Evolutionary conservation across 2,329 filamentous ascomycete genomes (phyloP), one percentile per base, ranked within the genome.

Genomic region (Fusarium heterosporum): DNA sequence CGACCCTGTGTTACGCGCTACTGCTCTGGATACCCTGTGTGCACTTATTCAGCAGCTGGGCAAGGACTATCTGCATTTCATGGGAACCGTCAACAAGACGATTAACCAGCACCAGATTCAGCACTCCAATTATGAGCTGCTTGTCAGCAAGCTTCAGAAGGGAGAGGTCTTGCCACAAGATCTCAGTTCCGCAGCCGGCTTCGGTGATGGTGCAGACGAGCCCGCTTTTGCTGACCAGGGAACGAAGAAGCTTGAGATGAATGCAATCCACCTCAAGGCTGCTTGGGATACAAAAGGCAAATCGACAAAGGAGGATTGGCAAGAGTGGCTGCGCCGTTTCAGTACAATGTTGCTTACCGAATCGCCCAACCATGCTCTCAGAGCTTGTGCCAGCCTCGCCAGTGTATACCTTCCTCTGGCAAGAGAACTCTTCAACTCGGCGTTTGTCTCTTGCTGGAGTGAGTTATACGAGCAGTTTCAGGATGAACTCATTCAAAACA

Each of bases 361-460:
- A 76, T 98, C 94, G 3, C 96, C 96, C 4, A 97, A 97, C 68
- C 96, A 97, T 74, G 95, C 96, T 10, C 84, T 99, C 2, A 88
- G 96, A 67, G 96, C 96, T 41, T 99, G 96, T 76, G 96, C 95
- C 38, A 92, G 91, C 58, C 83, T 99, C 36, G 96, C 94, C 29
- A 95, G 92, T 68, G 90, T 96, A 14, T 97, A 98, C 77, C 89
- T 94, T 36, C 95, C 96, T 1, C 86, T 99, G 38, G 94, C 96
- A 12, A 90, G 93, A 57, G 95, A 96, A 73, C 83, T 99, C 4
- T 99, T 99, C 85, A 99, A 99, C 77, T 97, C 96, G 14, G 96
- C 96, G 0, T 99, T 99, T 73, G 95, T 98, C 3, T 98, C 95
- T 6, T 99, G 96, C 79, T 99, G 96, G 96, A 97, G 93, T 48